Conservation (phyloP, 192 early-diverging fungal genomes). For the Coemansia aciculifera region DNA sequence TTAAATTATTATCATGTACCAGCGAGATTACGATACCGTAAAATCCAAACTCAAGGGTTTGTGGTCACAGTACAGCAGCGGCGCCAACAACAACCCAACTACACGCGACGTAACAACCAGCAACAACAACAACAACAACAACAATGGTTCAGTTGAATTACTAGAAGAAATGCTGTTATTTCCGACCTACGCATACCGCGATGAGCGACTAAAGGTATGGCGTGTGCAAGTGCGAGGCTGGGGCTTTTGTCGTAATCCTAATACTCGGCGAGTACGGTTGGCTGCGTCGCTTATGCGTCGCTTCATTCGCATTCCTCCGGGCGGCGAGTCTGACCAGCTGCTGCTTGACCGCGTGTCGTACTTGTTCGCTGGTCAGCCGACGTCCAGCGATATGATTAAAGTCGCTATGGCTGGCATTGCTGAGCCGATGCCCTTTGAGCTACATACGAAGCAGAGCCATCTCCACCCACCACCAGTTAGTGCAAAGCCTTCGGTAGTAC, state of each 20-base stretch:
- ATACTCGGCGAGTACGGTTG: slow-evolving; percentile 29
- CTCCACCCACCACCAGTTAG: not conserved
- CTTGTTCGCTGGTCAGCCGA: slow-evolving; percentile 39
- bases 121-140: not conserved
- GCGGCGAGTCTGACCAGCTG: slow-evolving; percentile 33
- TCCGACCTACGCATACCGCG: slow-evolving; percentile 48
- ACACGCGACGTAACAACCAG: not conserved
- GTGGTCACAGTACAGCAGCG: slow-evolving; percentile 33
- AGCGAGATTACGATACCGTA: slow-evolving; percentile 37
- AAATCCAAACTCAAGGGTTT: slow-evolving; percentile 37
- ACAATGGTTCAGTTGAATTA: not conserved
- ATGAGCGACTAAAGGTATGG: slow-evolving; percentile 53
- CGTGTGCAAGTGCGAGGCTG: slow-evolving; percentile 52
- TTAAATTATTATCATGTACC: slow-evolving; percentile 19
- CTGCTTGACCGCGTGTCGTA: slow-evolving; percentile 46
- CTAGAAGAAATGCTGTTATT: slow-evolving; percentile 49
- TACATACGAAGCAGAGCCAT: slow-evolving; percentile 16
- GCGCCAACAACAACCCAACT: not conserved
- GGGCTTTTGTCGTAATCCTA: slow-evolving; percentile 42
- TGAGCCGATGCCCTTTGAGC: slow-evolving; percentile 44
- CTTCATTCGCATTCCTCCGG: slow-evolving; percentile 36
- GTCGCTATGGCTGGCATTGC: slow-evolving; percentile 48
- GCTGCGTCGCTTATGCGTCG: slow-evolving; percentile 38
- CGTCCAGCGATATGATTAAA: slow-evolving; percentile 31
- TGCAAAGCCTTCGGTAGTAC: not conserved